Conservation (phyloP, 176 grass and related monocot genomes). For the Zea mays region DNA sequence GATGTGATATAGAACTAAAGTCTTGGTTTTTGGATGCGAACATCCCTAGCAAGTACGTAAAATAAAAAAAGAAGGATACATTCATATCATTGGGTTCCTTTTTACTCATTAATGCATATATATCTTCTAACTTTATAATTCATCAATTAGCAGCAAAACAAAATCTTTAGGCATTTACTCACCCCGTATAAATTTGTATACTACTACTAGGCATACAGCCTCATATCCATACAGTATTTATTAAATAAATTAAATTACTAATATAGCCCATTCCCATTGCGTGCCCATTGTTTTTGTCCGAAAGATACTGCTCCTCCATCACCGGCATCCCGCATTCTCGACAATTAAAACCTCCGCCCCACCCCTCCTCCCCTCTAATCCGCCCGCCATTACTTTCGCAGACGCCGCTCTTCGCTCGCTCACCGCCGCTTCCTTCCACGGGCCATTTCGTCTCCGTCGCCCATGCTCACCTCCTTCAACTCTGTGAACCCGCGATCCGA, state of each 20-base stretch:
- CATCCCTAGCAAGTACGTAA: neutral
- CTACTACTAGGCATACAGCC: neutral
- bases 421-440: neutral
- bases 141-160: neutral
- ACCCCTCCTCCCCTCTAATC: neutral
- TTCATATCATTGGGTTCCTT: no score
- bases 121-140: neutral
- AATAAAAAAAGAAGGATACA: neutral
- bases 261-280: neutral
- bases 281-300: neutral
- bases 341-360: slow-evolving; percentile 34
- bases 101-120: neutral
- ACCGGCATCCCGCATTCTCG: neutral
- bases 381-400: slow-evolving; percentile 37
- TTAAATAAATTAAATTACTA: neutral
- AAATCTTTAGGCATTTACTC: slow-evolving; percentile 11
- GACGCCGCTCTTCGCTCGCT: neutral
- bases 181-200: neutral
- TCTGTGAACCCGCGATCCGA: neutral
- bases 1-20: no score
- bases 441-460: neutral
- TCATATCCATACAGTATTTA: neutral
- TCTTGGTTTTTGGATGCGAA: no score
- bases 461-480: slow-evolving; percentile 18
- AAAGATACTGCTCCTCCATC: slow-evolving; percentile 16